phyloP scores from a whole-genome alignment of 2,329 filamentous ascomycete species.

The Camptophora hylomeconis region DNA sequence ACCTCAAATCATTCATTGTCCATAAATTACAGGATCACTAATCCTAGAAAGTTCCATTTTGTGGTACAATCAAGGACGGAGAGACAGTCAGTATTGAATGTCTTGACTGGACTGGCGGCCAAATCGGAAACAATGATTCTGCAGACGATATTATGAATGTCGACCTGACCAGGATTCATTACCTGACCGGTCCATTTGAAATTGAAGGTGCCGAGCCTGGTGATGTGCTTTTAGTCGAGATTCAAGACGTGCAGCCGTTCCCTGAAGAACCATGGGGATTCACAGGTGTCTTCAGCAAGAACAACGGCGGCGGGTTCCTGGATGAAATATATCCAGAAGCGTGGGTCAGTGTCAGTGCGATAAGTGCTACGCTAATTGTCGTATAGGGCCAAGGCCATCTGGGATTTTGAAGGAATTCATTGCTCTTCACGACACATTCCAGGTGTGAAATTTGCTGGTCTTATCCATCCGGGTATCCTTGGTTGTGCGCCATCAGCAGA shows the following conservation, averaged over 20 bases:
- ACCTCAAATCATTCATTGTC: slow-evolving; percentile 13
- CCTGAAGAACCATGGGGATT: slow-evolving; percentile 82
- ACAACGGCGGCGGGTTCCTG: slow-evolving; percentile 79
- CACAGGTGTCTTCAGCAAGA: slow-evolving; percentile 64
- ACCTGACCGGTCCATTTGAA: slow-evolving; percentile 80
- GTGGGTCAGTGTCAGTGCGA: slow-evolving; percentile 30
- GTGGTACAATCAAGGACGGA: slow-evolving; percentile 60
- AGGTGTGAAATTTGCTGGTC: slow-evolving; percentile 71
- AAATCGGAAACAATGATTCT: slow-evolving; percentile 77
- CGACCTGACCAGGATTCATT: slow-evolving; percentile 74
- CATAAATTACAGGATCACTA: slow-evolving; percentile 4
- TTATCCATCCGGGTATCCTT: slow-evolving; percentile 85
- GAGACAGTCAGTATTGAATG: slow-evolving; percentile 93
- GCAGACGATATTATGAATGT: slow-evolving; percentile 81
- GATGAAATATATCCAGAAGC: slow-evolving; percentile 78
- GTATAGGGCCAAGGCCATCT: slow-evolving; percentile 52
- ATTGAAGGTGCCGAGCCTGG: slow-evolving; percentile 74
- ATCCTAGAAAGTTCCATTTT: slow-evolving; percentile 55
- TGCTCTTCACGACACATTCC: slow-evolving; percentile 80
- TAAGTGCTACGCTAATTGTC: slow-evolving; percentile 1
- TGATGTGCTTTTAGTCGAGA: slow-evolving; percentile 74
- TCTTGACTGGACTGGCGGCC: slow-evolving; percentile 64
- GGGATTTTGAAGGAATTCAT: slow-evolving; percentile 66
- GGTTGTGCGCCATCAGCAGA: slow-evolving; percentile 75
- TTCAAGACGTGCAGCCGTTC: slow-evolving; percentile 84